Percentiles rank a stretch among this genome's conserved stretches.
These are phyloP conservation scores for Zygnema cylindricum DNA, from an alignment of 139 green algal genomes.

Conservation along the genomic window DNA sequence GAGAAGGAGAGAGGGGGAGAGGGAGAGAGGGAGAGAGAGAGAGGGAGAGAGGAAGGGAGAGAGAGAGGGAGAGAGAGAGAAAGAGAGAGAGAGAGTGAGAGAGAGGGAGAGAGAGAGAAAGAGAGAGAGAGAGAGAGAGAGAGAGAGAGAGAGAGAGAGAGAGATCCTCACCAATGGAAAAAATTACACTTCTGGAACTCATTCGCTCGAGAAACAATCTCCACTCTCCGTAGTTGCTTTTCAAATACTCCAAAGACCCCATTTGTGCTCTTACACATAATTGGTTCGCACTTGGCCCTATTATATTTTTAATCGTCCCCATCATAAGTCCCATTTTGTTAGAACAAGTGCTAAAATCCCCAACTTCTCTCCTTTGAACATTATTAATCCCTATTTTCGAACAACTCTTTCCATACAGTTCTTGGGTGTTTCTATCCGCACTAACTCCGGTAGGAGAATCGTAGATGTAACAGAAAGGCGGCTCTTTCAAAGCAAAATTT, in stretches of 20 bases:
- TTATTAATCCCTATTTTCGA: too few species aligned
- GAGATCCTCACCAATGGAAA: neutral
- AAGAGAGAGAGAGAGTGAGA: neutral
- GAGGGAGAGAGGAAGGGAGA: neutral
- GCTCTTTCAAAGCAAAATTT: too few species aligned
- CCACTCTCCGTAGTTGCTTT: neutral
- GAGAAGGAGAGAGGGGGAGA: neutral
- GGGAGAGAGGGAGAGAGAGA: conserved; percentile 3
- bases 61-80: neutral
- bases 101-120: neutral
- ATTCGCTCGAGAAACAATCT: neutral
- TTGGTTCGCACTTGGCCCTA: too few species aligned
- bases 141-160: neutral
- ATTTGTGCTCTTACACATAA: neutral
- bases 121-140: neutral
- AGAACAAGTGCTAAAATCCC: too few species aligned
- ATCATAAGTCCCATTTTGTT: too few species aligned
- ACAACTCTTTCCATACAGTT: too few species aligned
- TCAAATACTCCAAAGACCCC: neutral
- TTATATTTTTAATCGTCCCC: too few species aligned
- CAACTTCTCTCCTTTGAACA: too few species aligned
- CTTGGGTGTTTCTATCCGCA: too few species aligned
- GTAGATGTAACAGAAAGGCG: too few species aligned
- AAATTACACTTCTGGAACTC: neutral
- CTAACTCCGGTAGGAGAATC: too few species aligned